Percentiles rank a stretch among this genome's conserved stretches.
phyloP scores from a whole-genome alignment of 2,329 filamentous ascomycete genomes.

The Aspergillus sp. region DNA sequence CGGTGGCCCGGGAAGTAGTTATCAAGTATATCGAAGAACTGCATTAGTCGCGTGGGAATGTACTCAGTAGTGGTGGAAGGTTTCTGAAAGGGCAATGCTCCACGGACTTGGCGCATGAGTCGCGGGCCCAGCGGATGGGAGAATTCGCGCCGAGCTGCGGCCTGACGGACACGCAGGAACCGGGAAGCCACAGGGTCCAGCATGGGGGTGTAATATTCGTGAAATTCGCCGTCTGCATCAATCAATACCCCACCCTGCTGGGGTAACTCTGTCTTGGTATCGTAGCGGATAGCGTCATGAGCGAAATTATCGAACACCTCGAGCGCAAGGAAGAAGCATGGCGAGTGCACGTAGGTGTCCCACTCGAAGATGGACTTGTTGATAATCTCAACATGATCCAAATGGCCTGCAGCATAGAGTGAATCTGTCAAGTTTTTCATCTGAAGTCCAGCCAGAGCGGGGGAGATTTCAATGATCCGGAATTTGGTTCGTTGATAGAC shows the following conservation, averaged over 20 bases:
- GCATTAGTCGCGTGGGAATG: constrained; percentile 90
- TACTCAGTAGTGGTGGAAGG: constrained; percentile 86
- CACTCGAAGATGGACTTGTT: constrained; percentile 96
- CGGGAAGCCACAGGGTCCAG: constrained; percentile 81
- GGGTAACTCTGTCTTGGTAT: constrained; percentile 74
- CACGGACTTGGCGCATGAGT: constrained; percentile 61
- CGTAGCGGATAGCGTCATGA: constrained; percentile 91
- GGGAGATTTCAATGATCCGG: constrained; percentile 94
- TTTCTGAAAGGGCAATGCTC: constrained; percentile 66
- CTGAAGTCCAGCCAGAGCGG: constrained; percentile 76
- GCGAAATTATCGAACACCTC: constrained; percentile 99
- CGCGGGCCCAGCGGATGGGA: constrained; percentile 46
- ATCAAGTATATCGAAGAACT: constrained; percentile 91
- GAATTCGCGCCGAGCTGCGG: constrained; percentile 56
- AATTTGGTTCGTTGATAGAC: constrained; percentile 93
- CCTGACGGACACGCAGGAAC: constrained; percentile 80
- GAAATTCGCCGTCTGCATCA: constrained; percentile 82
- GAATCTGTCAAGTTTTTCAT: constrained; percentile 65
- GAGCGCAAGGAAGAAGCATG: constrained; percentile 96
- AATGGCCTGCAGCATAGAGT: constrained; percentile 71
- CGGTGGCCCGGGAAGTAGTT: constrained; percentile 87
- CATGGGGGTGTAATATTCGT: constrained; percentile 82
- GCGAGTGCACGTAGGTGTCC: constrained; percentile 80
- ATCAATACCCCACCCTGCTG: constrained; percentile 88
- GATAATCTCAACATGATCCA: constrained; percentile 86